Evolutionary conservation across 148 eudicot genomes (phyloP), one percentile per base, ranked within the genome.

Genomic region (Bassia scoparia): DNA sequence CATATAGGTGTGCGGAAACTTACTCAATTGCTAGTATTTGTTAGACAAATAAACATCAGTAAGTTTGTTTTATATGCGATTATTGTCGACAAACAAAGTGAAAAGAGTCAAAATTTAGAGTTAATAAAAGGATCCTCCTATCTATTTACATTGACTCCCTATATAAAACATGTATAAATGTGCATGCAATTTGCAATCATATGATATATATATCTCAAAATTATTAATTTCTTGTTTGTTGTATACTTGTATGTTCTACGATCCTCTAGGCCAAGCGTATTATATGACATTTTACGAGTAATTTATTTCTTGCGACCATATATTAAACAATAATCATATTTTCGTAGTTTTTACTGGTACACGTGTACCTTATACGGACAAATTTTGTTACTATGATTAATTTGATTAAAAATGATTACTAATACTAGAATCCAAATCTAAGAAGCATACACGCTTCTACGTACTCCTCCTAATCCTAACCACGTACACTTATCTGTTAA

Each of bases 381-480:
- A 71, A 58, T 12, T 53, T n/a, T 35, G 33, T 24, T 73, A 7
- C 9, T 41, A 41, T 14, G 9, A 37, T 37, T 37, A 37, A 37
- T 37, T 37, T 37, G 9, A 41, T 1, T 41, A 41, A 41, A 8
- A 41, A 41, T 41, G 46, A 41, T 8, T 0, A 41, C 11, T 8
- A 34, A 18, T 3, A 7, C 38, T 29, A n/a, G n/a, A n/a, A n/a
- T 38, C 43, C 46, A 73, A 46, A 41, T 29, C 21, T 35, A 64
- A 34, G 75, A 81, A 81, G 34, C 81, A 69, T 81, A 78, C 81
- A 73, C 72, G 78, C 79, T 78, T 78, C 71, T 71, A 67, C 79
- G 12, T 41, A 3, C 21, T 29, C 43, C 23, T 33, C 43, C 23
- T 33, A 68, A 18, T n/a, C 55, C 24, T 49, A 29, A 21, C 37